phyloP scores from a whole-genome alignment of 2,329 filamentous ascomycete genomes.

The Neofusicoccum ribis region DNA sequence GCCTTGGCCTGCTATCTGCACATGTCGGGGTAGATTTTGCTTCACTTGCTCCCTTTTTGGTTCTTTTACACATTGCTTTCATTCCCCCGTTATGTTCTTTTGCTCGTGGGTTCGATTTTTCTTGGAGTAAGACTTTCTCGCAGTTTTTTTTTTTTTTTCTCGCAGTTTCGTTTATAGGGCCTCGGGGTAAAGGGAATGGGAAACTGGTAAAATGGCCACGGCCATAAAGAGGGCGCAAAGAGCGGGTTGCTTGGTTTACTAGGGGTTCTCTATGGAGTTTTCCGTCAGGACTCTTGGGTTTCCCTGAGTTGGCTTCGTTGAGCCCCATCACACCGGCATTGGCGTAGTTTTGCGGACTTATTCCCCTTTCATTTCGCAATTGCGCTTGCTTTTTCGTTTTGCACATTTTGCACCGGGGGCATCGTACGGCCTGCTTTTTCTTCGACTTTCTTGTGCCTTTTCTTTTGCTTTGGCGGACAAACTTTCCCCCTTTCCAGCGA shows the following conservation, averaged over 20 bases:
- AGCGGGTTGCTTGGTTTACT: constrained; percentile 10
- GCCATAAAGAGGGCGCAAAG: constrained; percentile 8
- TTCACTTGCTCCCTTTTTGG: not conserved
- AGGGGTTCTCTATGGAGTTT: not conserved
- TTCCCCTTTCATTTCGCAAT: not conserved
- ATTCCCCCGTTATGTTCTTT: not conserved
- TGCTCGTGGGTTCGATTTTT: not conserved
- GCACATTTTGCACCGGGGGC: not conserved
- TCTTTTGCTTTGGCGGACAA: not conserved
- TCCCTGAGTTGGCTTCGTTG: not conserved
- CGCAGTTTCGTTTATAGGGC: not conserved
- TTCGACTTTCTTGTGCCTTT: not conserved
- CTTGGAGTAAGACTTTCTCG: not conserved
- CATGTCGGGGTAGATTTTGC: not conserved
- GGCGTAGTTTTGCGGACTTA: constrained; percentile 6
- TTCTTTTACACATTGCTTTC: not conserved
- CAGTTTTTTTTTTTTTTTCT: not conserved
- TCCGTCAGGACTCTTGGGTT: not conserved
- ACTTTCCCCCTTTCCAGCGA: not conserved
- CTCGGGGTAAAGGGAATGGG: not conserved
- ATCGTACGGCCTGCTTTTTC: not conserved
- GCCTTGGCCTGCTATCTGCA: not conserved
- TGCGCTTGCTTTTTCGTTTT: not conserved
- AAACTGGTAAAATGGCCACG: constrained; percentile 2
- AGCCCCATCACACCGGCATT: constrained; percentile 3